These are phyloP conservation scores for Neocallimastix lanati DNA, from an alignment of 192 early-diverging fungal species.

Conservation along the genomic window DNA sequence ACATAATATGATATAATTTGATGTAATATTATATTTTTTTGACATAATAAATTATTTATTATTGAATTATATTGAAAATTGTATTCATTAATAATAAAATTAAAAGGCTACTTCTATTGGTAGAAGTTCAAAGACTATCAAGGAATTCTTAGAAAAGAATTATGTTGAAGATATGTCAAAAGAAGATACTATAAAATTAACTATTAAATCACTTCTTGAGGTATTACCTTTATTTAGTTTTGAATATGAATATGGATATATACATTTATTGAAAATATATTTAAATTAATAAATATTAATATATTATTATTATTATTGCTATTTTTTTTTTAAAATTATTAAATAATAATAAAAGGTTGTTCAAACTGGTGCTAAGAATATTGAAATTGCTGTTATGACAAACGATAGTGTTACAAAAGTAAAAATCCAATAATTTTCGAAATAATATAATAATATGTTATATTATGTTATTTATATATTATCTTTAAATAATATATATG, in stretches of 20 bases:
- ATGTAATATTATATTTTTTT: too few species aligned
- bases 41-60: too few species aligned
- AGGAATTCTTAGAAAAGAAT: slow-evolving; percentile 97
- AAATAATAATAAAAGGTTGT: slow-evolving; percentile 41
- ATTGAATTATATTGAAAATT: background rate
- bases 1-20: too few species aligned
- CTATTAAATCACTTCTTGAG: slow-evolving; percentile 80
- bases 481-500: too few species aligned
- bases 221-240: too few species aligned
- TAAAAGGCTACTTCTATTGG: slow-evolving; percentile 81
- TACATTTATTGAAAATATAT: too few species aligned
- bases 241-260: too few species aligned
- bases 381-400: slow-evolving; percentile 89
- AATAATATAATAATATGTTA: too few species aligned
- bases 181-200: slow-evolving; percentile 70
- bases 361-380: slow-evolving; percentile 98
- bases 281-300: too few species aligned
- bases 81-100: background rate
- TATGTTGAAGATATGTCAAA: slow-evolving; percentile 68
- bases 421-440: too few species aligned
- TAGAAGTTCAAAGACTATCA: slow-evolving; percentile 86
- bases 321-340: background rate
- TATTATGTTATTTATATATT: too few species aligned
- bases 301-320: background rate
- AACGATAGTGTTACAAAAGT: slow-evolving; percentile 51